Base-by-base conservation (phyloP, 2,329 filamentous ascomycete genomes). In the Colletotrichum eleusines region DNA sequence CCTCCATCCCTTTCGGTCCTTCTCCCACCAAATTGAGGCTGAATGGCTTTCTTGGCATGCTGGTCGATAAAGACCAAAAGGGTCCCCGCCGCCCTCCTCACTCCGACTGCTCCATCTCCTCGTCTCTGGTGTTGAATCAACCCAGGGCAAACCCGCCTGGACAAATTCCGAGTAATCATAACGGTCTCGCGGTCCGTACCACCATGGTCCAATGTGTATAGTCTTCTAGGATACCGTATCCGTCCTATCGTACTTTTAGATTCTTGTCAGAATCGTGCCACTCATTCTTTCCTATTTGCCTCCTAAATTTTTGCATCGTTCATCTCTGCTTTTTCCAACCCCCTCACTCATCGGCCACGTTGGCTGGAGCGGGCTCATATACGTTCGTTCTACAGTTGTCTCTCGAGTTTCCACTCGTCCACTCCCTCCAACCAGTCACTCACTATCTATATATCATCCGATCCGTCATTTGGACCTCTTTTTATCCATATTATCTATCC, bases 201-300 rank as follows among this genome's bases (percentile, higher is more conserved):
- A 54, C 48, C 33, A 46, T 48, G 46, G 23, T n/a, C 48, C 26
- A 54, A 63, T 63, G 60, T 63, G 44, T 63, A 63, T 53, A 63
- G 23, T 40, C 35, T 9, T 62, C 46, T 54, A 51, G 26, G 38
- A 28, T 20, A 44, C 18, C 38, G 23, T 44, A 7, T 54, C 18
- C 38, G 16, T 33, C n/a, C 55, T 33, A n/a, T 40, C 18, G 5
- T 42, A 9, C 7, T 42, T 54, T 5, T 23, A 50, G 46, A 28
- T 63, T 53, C 46, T 42, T 1, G 20, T 63, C 11, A 63, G 46
- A 53, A 63, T 53, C 60, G 60, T 40, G 46, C 60, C 60, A 31
- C 60, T 63, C 60, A 7, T 38, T 20, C 42, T 33, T 48, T 7
- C 26, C 11, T 48, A 14, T 35, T 48, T 28, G 12, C 11, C 18